Evolutionary conservation across 2,329 filamentous ascomycete genomes (phyloP).

Genomic region (Xylariaceae sp.): DNA sequence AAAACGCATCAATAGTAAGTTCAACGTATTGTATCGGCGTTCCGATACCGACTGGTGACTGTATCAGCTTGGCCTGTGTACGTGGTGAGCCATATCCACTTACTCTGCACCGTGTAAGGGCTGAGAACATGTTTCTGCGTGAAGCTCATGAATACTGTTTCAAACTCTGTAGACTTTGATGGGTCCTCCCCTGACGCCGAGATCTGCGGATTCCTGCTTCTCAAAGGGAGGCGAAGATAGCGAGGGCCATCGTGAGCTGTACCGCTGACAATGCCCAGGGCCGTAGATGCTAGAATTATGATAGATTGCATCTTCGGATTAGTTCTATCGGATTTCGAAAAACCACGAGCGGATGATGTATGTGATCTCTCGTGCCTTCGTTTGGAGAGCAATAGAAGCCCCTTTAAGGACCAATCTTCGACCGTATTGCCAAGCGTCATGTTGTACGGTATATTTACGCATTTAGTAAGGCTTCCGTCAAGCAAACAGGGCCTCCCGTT

Average conservation of each 20-base stretch:
- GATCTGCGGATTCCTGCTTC: neutral
- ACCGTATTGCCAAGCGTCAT: neutral
- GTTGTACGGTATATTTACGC: constrained; percentile 7
- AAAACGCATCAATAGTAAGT: constrained; percentile 16
- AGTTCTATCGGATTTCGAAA: neutral
- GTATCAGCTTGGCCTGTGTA: neutral
- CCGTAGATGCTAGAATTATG: constrained; percentile 6
- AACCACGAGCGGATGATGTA: neutral
- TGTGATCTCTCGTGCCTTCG: neutral
- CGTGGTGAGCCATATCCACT: neutral
- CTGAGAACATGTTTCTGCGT: constrained; percentile 17
- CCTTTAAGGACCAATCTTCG: constrained; percentile 10
- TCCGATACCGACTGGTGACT: constrained; percentile 14
- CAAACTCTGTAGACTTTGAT: neutral
- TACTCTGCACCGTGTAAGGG: constrained; percentile 20
- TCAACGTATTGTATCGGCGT: constrained; percentile 16
- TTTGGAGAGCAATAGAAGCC: neutral
- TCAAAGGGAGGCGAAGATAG: constrained; percentile 11
- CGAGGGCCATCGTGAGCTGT: constrained; percentile 1
- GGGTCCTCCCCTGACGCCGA: neutral
- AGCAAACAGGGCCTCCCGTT: neutral
- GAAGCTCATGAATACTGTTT: constrained; percentile 6
- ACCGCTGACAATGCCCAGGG: constrained; percentile 6
- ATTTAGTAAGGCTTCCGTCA: neutral
- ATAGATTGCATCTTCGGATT: constrained; percentile 8